phyloP scores from a whole-genome alignment of 1,284 basidiomycete species.

The Puccinia hordei region DNA sequence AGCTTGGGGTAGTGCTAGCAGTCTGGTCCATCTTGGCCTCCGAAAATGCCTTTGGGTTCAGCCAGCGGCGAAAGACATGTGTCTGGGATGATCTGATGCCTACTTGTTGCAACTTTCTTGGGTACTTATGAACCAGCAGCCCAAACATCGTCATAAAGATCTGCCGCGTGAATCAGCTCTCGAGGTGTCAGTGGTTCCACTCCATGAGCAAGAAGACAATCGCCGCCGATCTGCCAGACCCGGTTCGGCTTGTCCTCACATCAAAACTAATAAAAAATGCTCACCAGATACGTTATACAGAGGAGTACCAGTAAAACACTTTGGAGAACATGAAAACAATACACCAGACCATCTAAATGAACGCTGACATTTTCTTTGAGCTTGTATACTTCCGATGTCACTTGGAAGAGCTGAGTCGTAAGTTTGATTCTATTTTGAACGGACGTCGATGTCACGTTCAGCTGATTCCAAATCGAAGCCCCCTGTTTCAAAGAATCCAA shows the following conservation, averaged over 20 bases:
- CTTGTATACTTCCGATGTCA: not conserved
- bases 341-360: not conserved
- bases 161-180: not conserved
- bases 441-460: not conserved
- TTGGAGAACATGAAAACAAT: not conserved
- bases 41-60: not conserved
- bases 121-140: not conserved
- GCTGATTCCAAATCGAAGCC: not conserved
- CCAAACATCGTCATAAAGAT: not conserved
- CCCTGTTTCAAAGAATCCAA: not conserved
- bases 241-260: not conserved
- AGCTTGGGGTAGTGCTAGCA: not conserved
- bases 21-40: not conserved
- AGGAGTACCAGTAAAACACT: conserved; percentile 1
- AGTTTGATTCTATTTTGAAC: not conserved
- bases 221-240: not conserved
- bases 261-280: not conserved
- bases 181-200: not conserved
- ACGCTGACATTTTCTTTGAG: not conserved
- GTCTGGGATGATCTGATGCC: not conserved
- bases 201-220: not conserved
- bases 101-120: not conserved
- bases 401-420: not conserved
- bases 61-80: not conserved
- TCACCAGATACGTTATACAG: conserved; percentile 4